Evolutionary conservation across 371 early-diverging fungal species (phyloP), one percentile per base, ranked within the genome.

Genomic region (Mortierella sp.): DNA sequence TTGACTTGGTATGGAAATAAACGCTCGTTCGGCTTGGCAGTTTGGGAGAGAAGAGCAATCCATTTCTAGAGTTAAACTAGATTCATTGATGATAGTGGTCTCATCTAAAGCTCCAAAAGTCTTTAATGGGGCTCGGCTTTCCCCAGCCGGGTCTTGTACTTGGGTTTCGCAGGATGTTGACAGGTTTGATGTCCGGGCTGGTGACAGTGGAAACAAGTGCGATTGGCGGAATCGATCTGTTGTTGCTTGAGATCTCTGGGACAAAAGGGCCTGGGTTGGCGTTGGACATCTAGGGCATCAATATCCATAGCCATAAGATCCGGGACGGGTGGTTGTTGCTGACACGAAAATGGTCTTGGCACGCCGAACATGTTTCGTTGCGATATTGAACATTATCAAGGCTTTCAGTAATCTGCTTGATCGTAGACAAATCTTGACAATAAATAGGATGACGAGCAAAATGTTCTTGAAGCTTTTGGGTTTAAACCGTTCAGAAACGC

Each of bases 91-190:
- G 5, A 19, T n/a, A 8, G 48, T 63, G 3, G 63, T 62, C 63
- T 47, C 63, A 48, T 21, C 48, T 9, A 63, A 48, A 63, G 48
- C 45, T 48, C 48, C 63, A 63, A 50, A 63, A 11, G 5, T 32
- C 63, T 63, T 48, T 63, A 63, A 43, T 63, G 50, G 63, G 63
- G 48, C 63, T 9, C 1, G 8, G 47, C 21, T 63, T 63, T 63
- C 48, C 32, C 63, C 59, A 11, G 1, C 62, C 45, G 62, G 10
- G 43, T 2, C 7, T 43, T 8, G 7, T 8, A 7, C 13, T 43
- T 43, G 32, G 22, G 21, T 48, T 15, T 48, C 0, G 28, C 47
- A 28, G 22, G 43, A 43, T 50, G 48, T 6, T 63, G 8, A 0
- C 28, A 3, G 63, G 32, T 9, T 48, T 63, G 63, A 32, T 63